Base-by-base conservation (phyloP, 495 filamentous ascomycete genomes). In the Durotheca rogersii region DNA sequence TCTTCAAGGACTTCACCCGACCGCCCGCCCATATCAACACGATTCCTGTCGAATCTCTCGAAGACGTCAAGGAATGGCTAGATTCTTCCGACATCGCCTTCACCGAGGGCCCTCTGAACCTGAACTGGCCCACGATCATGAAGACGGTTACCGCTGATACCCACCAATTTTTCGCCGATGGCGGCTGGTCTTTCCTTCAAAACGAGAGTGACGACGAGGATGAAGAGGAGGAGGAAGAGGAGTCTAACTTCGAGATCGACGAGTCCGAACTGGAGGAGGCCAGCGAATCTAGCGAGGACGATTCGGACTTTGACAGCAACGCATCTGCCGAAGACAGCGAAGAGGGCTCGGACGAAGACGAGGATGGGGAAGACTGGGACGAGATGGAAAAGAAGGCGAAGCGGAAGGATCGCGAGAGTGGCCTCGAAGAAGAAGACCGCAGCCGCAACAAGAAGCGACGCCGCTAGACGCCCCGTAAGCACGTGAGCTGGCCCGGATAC, bases 51-150 rank as follows among this genome's bases (percentile, higher is more conserved):
- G 94, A 97, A 64, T 84, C 84, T 3, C 76, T 99, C 21, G 94
- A 99, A 49, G 82, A 85, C 44, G 94, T 97, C 44, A 99, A 97
- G 70, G 94, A 97, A 67, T 99, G 92, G 90, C 81, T 99, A 14
- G 91, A 97, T 67, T 87, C 85, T 2, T 89, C 92, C 51, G 91
- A 97, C 62, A 92, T 99, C 51, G 82, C 94, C 19, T 97, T 82
- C 76, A 87, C 84, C 11, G 94, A 99, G 69, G 94, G 94, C 32
- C 94, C 94, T 5, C 77, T 99, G 55, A 99, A 99, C 71, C 75
- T 99, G 50, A 96, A 97, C 72, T 99, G 94, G 94, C 83, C 86
- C 6, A 95, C 90, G 15, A 99, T 99, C 65, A 99, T 99, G 91
- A 99, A 99, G 76, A 99, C 94, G 0, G 90, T 99, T 12, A 89